phyloP scores from a whole-genome alignment of 257 asterid species.

The Fraxinus excelsior region DNA sequence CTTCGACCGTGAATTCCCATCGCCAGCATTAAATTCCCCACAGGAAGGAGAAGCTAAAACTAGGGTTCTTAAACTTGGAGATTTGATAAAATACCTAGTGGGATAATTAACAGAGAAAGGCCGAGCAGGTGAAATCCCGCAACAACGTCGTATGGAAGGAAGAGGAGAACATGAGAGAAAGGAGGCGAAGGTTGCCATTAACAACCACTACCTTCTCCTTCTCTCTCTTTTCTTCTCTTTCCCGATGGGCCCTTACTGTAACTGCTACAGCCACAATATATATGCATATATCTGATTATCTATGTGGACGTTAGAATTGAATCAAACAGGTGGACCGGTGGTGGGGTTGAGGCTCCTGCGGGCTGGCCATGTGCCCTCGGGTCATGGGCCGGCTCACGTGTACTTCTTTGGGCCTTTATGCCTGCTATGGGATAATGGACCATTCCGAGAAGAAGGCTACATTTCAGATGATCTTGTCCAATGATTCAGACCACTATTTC shows the following conservation, averaged over 20 bases:
- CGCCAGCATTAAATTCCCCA: slow-evolving; percentile 36
- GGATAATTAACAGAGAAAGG: slow-evolving; percentile 26
- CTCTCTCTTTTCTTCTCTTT: slow-evolving; percentile 34
- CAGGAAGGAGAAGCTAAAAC: slow-evolving; percentile 41
- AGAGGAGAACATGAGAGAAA: slow-evolving; percentile 43
- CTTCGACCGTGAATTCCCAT: slow-evolving; percentile 53
- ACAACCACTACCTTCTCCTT: slow-evolving; percentile 43
- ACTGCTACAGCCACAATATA: slow-evolving; percentile 16
- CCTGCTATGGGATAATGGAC: neutral
- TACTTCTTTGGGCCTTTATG: too few relatives aligned
- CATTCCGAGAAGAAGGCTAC: neutral
- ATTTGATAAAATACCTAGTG: slow-evolving; percentile 16
- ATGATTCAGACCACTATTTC: neutral
- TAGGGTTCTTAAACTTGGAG: slow-evolving; percentile 30
- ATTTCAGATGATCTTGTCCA: neutral
- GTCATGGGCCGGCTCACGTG: too few relatives aligned
- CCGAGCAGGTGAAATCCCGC: slow-evolving; percentile 11
- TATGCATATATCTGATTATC: too few relatives aligned
- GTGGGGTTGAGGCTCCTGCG: too few relatives aligned
- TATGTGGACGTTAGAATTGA: too few relatives aligned
- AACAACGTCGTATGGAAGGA: slow-evolving; percentile 22
- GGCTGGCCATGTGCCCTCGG: too few relatives aligned
- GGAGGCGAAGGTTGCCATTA: slow-evolving; percentile 77
- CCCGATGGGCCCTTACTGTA: slow-evolving; percentile 23
- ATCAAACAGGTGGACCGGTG: too few relatives aligned